Base-by-base conservation (phyloP, 179 eudicot species). In the Vitellaria paradoxa region DNA sequence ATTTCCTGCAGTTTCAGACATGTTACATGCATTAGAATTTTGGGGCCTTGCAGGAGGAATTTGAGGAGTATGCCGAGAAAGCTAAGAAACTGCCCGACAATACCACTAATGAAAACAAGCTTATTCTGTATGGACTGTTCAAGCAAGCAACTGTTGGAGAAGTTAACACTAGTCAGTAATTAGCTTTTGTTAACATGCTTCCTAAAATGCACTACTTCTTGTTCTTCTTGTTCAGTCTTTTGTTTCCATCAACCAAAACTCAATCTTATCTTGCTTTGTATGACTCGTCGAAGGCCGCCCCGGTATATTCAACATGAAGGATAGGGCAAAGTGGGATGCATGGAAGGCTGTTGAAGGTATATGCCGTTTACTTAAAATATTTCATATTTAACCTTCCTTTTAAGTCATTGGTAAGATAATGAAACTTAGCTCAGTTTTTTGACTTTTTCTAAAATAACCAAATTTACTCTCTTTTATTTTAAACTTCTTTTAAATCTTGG, bases 341-440 rank as follows among this genome's bases (percentile, higher is more conserved):
- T 96, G 99, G 99, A 92, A 96, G 86, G 87, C 86, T 20, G 83
- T 83, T 76, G 94, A 96, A 90, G 98, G 99, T 96, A 73, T 96
- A 73, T 10, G 15, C 3, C 11, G 56, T 5, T 7, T n/a, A 64
- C n/a, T 24, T 64, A 12, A 12, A 64, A 13, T 26, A 12, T 3
- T 5, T 0, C 24, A 20, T 7, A 45, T 47, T 18, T n/a, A 14
- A 30, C 37, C 37, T 30, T 30, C 37, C 37, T 30, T 30, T 30
- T 30, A 30, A n/a, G n/a, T n/a, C n/a, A n/a, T n/a, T n/a, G n/a
- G n/a, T n/a, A n/a, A n/a, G n/a, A n/a, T n/a, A n/a, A n/a, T n/a
- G n/a, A n/a, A n/a, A n/a, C n/a, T n/a, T n/a, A n/a, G n/a, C n/a
- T n/a, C n/a, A n/a, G n/a, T n/a, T n/a, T n/a, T n/a, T n/a, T n/a